These are phyloP conservation scores for Cyberlindnera saturnus DNA, from an alignment of 805 yeast genomes.

Conservation along the genomic window DNA sequence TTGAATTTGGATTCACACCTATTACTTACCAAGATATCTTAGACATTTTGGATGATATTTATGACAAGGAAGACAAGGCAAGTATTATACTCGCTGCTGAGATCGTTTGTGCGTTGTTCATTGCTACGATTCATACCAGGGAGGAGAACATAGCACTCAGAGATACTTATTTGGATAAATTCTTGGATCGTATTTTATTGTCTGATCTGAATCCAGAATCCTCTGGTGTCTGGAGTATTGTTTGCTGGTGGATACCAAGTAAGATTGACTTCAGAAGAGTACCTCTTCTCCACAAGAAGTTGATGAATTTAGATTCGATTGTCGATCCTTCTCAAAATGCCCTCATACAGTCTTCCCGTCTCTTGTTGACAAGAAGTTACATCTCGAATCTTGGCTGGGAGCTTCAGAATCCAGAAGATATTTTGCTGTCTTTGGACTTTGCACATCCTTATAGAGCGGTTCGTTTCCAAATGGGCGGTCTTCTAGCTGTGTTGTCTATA, in stretches of 20 bases:
- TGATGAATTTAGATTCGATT: constrained; percentile 34
- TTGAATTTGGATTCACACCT: constrained; percentile 37
- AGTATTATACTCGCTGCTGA: constrained; percentile 74
- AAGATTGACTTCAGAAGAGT: constrained; percentile 65
- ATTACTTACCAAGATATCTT: constrained; percentile 48
- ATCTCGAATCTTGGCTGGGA: constrained; percentile 49
- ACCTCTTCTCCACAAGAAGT: constrained; percentile 40
- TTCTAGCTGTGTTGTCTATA: constrained; percentile 36
- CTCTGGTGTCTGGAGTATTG: constrained; percentile 64
- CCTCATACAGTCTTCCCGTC: constrained; percentile 54
- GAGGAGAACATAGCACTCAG: constrained; percentile 29
- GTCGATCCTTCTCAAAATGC: constrained; percentile 56
- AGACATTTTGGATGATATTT: constrained; percentile 41
- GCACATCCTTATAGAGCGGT: constrained; percentile 71
- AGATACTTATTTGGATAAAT: constrained; percentile 40
- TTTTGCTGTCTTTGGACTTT: constrained; percentile 36
- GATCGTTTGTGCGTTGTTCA: constrained; percentile 55
- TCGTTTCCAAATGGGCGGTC: constrained; percentile 58
- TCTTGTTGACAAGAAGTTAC: constrained; percentile 48
- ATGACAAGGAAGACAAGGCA: constrained; percentile 63
- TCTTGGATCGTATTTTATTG: constrained; percentile 41
- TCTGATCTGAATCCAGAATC: constrained; percentile 71
- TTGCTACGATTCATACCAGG: constrained; percentile 40
- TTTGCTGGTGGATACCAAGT: constrained; percentile 68
- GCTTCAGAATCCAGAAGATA: constrained; percentile 41